phyloP scores from a whole-genome alignment of 2,329 filamentous ascomycete species.

The Exophiala spinifera region DNA sequence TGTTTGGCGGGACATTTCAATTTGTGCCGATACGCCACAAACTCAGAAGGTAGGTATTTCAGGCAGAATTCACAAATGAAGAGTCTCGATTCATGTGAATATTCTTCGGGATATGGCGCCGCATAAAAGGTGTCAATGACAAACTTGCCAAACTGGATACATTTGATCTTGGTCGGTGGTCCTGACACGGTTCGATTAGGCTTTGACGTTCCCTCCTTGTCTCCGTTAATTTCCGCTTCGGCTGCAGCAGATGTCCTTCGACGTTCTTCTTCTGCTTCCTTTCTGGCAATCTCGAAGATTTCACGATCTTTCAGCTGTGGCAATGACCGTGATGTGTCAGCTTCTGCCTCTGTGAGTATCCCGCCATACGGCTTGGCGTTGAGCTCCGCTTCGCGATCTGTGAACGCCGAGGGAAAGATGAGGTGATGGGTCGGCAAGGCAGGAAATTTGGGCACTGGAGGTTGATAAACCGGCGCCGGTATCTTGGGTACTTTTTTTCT shows the following conservation, averaged over 20 bases:
- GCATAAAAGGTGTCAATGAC: conserved; percentile 99
- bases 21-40: conserved; percentile 96
- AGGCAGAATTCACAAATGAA: conserved; percentile 99
- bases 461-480: conserved; percentile 46
- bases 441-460: conserved; percentile 40
- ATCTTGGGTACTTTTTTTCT: conserved; percentile 36
- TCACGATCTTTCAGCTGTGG: conserved; percentile 76
- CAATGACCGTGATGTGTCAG: conserved; percentile 85
- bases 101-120: conserved; percentile 95
- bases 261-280: conserved; percentile 90
- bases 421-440: conserved; percentile 28
- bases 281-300: conserved; percentile 83
- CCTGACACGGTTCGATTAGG: conserved; percentile 74
- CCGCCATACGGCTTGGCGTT: conserved; percentile 95
- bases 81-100: conserved; percentile 92
- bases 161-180: conserved; percentile 93
- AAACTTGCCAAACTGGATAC: conserved; percentile 95
- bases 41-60: conserved; percentile 99
- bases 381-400: conserved; percentile 79
- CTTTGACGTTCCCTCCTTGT: conserved; percentile 58
- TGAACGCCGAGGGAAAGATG: conserved; percentile 62
- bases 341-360: conserved; percentile 82
- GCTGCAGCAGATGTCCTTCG: conserved; percentile 49
- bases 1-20: conserved; percentile 95
- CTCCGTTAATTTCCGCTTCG: conserved; percentile 62